These are phyloP conservation scores for Ceratocystis harringtonii DNA, from an alignment of 2,329 filamentous ascomycete genomes.

Conservation along the genomic window DNA sequence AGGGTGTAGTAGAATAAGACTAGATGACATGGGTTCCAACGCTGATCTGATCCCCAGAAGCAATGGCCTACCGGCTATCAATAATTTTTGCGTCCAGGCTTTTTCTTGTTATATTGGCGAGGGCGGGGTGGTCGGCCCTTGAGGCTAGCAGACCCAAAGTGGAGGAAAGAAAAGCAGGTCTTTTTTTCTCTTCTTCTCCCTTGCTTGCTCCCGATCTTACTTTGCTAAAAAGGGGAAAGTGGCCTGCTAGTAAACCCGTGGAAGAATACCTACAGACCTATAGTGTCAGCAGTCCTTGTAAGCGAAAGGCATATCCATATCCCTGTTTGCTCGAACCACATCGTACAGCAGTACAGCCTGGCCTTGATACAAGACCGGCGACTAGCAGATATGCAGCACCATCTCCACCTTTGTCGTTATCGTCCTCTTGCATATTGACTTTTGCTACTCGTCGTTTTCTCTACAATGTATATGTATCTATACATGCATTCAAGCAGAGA, in stretches of 20 bases:
- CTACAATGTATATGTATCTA: background rate
- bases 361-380: background rate
- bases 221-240: background rate
- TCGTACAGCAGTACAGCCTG: background rate
- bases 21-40: slow-evolving; percentile 1
- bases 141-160: background rate
- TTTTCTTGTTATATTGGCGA: slow-evolving; percentile 6
- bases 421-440: background rate
- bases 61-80: slow-evolving; percentile 5
- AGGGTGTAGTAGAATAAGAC: background rate
- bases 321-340: background rate
- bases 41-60: slow-evolving; percentile 5
- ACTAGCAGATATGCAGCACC: background rate
- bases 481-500: background rate
- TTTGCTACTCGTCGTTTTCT: background rate
- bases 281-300: background rate
- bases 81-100: slow-evolving; percentile 4
- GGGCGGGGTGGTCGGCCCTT: background rate
- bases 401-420: background rate
- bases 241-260: background rate
- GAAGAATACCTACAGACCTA: background rate
- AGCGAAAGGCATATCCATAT: too few relatives aligned
- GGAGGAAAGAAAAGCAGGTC: background rate
- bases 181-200: background rate
- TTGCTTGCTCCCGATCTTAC: background rate